A percentile compares a stretch with the other conserved stretches of the same genome.
Conservation (phyloP, 2,329 filamentous ascomycete genomes). For the Diaporthe destruens region DNA sequence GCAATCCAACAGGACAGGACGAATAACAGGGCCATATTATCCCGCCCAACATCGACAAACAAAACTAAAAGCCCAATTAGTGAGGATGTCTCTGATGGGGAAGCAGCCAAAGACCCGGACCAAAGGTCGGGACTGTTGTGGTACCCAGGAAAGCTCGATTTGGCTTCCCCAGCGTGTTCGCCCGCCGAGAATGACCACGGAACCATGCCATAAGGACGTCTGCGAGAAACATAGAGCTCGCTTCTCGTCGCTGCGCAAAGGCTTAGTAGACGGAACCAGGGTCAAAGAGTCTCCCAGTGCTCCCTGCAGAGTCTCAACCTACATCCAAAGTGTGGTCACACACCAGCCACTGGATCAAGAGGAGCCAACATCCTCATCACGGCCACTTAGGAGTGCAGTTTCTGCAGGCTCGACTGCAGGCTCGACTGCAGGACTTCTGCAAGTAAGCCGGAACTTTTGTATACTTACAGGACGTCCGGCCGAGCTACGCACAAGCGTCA, state of each 20-base stretch:
- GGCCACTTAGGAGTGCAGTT: constrained; percentile 38
- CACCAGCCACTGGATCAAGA: constrained; percentile 22
- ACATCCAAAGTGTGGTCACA: constrained; percentile 14
- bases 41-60: constrained; percentile 18
- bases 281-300: constrained; percentile 13
- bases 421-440: constrained; percentile 38
- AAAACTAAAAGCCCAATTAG: background rate
- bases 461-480: constrained; percentile 33
- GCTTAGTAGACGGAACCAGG: constrained; percentile 26
- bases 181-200: constrained; percentile 25
- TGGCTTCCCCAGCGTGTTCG: constrained; percentile 30
- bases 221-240: constrained; percentile 27
- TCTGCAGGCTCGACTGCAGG: constrained; percentile 26
- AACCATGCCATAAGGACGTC: constrained; percentile 23
- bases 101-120: constrained; percentile 17
- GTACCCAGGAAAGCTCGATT: constrained; percentile 28
- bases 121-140: constrained; percentile 24
- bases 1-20: background rate
- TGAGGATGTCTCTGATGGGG: constrained; percentile 16
- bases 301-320: constrained; percentile 15
- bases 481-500: constrained; percentile 38
- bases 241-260: constrained; percentile 30
- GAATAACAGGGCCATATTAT: background rate
- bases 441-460: constrained; percentile 40
- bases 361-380: constrained; percentile 4